Base-by-base conservation (phyloP, 2,329 filamentous ascomycete genomes). In the Scedosporium aurantiacum region DNA sequence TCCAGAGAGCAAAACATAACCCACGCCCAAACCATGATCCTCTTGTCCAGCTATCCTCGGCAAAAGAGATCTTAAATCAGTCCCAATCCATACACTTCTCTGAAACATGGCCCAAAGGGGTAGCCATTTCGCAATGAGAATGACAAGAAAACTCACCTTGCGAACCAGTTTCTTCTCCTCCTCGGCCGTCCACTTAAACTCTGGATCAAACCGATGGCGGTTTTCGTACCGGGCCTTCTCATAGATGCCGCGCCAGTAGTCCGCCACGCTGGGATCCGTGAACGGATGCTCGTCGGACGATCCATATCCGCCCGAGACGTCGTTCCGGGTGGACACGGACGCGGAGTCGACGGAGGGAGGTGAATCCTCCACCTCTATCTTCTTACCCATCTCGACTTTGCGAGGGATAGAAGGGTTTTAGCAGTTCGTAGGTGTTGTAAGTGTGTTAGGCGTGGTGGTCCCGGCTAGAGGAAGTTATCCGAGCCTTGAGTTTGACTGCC, bases 191-290 rank as follows among this genome's bases (percentile, higher is more conserved):
- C 79, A 81, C 16, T 72, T 72, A 41, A 62, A 65, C 2, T 12
- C 14, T 1, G 63, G 63, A 64, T 87, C 83, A 67, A 82, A 87
- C 12, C 83, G 78, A 67, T 87, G 83, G 0, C 78, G 72, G 18
- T 84, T 84, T 70, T 87, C 84, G 65, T 86, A 87, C 0, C 70
- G 64, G 1, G 81, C 79, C 5, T 78, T 77, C 64, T 84, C 80
- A 63, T 84, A 85, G 4, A 83, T 68, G 4, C 71, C 71, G 2
- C 74, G 72, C 77, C 81, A 85, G 65, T 81, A 76, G n/a, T 79
- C 76, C 1, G 81, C 80, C 2, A 80, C 72, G 2, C 74, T 72
- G 2, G 79, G 76, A 58, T 83, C 79, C 0, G 76, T 72, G 65
- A 85, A 85, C 41, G 73, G 61, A 55, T 78, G 75, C n/a, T 73